These are phyloP conservation scores for Stenogyne calaminthoides DNA, from an alignment of 305 asterid genomes.

Conservation along the genomic window DNA sequence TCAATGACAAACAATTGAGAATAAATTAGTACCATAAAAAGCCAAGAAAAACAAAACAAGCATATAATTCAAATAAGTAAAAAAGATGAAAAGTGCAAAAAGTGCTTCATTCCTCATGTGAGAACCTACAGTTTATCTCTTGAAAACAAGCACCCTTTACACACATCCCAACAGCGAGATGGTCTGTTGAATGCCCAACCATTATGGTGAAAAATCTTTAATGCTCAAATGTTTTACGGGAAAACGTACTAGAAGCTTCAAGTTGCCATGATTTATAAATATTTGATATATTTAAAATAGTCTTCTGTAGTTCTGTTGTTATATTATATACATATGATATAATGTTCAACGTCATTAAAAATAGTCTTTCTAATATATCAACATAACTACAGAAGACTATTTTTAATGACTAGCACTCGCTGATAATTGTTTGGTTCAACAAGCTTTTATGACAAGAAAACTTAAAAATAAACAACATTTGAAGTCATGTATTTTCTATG, in stretches of 20 bases:
- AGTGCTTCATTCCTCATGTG: background rate
- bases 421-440: background rate
- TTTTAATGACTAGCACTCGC: background rate
- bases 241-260: constrained; percentile 12
- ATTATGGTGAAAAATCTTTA: background rate
- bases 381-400: background rate
- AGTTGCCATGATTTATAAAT: background rate
- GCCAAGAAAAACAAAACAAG: constrained; percentile 1
- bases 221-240: background rate
- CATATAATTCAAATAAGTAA: background rate
- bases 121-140: constrained; percentile 1
- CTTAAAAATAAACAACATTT: background rate
- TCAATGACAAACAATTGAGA: background rate
- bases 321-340: too few relatives aligned
- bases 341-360: too few relatives aligned
- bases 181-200: background rate
- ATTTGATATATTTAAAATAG: too few relatives aligned
- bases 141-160: background rate
- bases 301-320: too few relatives aligned
- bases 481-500: background rate
- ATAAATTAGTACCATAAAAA: background rate
- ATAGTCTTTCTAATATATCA: too few relatives aligned
- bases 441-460: background rate
- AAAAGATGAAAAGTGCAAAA: background rate
- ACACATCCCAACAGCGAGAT: background rate